phyloP scores from a whole-genome alignment of 2,329 filamentous ascomycete genomes.

The Trichoderma koningiopsis region DNA sequence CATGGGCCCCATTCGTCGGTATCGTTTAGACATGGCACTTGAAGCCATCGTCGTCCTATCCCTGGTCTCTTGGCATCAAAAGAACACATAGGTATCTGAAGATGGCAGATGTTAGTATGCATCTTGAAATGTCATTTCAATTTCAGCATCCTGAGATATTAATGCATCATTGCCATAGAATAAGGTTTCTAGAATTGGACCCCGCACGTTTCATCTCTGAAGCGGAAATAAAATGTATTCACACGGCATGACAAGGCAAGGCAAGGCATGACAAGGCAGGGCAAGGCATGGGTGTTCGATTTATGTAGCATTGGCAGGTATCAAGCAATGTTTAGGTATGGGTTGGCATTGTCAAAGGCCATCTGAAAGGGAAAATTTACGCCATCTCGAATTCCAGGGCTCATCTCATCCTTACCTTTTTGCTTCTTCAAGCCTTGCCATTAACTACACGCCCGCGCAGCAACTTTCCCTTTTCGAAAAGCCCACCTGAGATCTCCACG shows the following conservation, averaged over 20 bases:
- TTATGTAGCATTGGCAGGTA: not conserved
- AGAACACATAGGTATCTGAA: not conserved
- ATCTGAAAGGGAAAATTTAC: slow-evolving; percentile 6
- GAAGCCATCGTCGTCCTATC: not conserved
- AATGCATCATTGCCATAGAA: not conserved
- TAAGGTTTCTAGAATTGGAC: not conserved
- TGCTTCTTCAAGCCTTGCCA: not conserved
- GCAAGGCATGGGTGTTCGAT: not conserved
- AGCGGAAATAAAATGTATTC: not conserved
- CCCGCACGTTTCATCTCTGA: slow-evolving; percentile 14
- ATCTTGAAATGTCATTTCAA: not conserved
- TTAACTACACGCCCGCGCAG: not conserved
- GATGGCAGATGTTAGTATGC: not conserved
- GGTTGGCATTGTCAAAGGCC: not conserved
- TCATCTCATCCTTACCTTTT: not conserved
- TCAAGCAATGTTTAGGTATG: not conserved
- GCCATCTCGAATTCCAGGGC: not conserved
- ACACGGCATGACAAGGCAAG: not conserved
- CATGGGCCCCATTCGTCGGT: not conserved
- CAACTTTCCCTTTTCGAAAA: not conserved
- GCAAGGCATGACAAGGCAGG: not conserved
- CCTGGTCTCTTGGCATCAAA: not conserved
- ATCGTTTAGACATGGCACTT: not conserved
- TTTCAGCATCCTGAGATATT: not conserved
- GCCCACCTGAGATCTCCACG: not conserved